A percentile compares a stretch with the other conserved stretches of the same genome.
These are phyloP conservation scores for Claviceps spartinae DNA, from an alignment of 2,329 filamentous ascomycete genomes.

Conservation along the genomic window DNA sequence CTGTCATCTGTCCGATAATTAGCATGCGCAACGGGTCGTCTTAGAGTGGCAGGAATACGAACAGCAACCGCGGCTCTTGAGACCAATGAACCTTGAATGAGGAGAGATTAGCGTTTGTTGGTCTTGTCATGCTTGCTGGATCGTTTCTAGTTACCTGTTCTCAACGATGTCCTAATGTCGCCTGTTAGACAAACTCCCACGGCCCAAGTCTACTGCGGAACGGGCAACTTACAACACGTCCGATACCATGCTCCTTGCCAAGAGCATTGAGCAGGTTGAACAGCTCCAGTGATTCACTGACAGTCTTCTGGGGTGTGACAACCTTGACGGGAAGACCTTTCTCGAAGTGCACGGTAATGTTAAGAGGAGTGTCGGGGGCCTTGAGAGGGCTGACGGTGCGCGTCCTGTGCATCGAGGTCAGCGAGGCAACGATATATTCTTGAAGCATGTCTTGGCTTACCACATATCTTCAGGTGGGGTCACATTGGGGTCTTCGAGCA, in stretches of 20 bases:
- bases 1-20: background rate
- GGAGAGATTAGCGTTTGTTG: background rate
- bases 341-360: background rate
- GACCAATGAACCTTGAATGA: background rate
- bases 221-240: background rate
- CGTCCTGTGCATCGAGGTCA: background rate
- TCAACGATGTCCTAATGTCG: background rate
- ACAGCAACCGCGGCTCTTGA: conserved; percentile 1
- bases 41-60: background rate
- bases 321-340: conserved; percentile 3
- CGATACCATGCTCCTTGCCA: background rate
- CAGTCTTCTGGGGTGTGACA: background rate
- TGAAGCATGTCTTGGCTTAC: background rate
- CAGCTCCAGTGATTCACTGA: conserved; percentile 1
- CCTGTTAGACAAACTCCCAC: background rate
- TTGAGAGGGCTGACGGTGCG: conserved; percentile 1
- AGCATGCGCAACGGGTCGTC: background rate
- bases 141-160: background rate
- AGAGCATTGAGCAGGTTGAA: background rate
- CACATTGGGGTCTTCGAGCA: conserved; percentile 1
- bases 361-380: background rate
- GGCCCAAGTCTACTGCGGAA: no score
- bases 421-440: background rate
- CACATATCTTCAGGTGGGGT: background rate
- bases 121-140: background rate